Percentiles rank a stretch among this genome's conserved stretches.
These are phyloP conservation scores for Xylaria telfairii DNA, from an alignment of 495 filamentous ascomycete species.

Conservation along the genomic window DNA sequence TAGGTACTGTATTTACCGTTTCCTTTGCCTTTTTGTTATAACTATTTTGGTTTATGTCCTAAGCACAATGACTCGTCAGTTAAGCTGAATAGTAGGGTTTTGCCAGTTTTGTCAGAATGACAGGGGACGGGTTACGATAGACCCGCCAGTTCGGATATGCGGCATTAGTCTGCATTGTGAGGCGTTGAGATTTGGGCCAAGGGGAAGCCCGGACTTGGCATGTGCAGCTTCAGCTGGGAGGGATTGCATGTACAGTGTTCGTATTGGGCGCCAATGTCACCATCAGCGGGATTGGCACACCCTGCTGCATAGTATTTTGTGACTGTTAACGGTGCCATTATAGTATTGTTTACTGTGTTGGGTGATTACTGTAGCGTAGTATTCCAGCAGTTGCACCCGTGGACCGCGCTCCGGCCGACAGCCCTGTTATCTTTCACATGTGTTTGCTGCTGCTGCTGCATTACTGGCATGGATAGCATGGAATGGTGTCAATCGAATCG, in stretches of 20 bases:
- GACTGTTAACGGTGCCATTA: background rate
- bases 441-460: background rate
- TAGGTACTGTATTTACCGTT: background rate
- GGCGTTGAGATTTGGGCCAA: conserved; percentile 1
- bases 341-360: background rate
- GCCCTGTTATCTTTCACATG: background rate
- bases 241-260: background rate
- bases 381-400: too few species aligned
- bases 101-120: conserved; percentile 1
- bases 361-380: background rate
- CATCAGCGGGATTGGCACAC: background rate
- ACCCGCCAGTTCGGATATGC: conserved; percentile 25
- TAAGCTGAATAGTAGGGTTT: too few species aligned
- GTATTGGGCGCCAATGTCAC: conserved; percentile 1
- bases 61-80: background rate
- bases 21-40: background rate
- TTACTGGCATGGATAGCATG: background rate
- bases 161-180: conserved; percentile 14
- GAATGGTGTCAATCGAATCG: background rate
- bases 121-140: background rate
- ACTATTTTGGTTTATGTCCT: background rate
- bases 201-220: conserved; percentile 2
- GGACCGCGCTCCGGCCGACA: background rate
- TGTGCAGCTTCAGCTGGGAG: conserved; percentile 15
- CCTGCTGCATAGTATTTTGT: background rate